These are phyloP conservation scores for Scortechinia acanthostroma DNA, from an alignment of 2,329 filamentous ascomycete genomes.

Conservation along the genomic window DNA sequence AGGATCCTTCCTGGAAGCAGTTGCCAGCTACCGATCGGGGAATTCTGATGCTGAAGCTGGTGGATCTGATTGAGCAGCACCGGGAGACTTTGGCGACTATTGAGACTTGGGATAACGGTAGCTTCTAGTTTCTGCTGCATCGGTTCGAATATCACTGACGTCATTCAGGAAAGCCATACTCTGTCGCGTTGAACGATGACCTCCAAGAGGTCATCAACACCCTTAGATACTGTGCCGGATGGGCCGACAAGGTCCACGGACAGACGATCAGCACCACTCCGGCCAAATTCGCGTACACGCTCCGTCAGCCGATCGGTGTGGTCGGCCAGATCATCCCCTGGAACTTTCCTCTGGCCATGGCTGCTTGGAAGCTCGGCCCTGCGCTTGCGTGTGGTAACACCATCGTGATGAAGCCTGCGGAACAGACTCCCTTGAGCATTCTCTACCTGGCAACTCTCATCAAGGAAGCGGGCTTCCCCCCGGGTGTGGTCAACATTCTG, in stretches of 20 bases:
- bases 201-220: conserved; percentile 69
- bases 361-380: conserved; percentile 66
- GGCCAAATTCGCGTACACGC: conserved; percentile 57
- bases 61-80: conserved; percentile 16
- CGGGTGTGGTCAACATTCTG: conserved; percentile 61
- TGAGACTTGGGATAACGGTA: conserved; percentile 15
- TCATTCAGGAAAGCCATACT: conserved; percentile 8
- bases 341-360: conserved; percentile 64
- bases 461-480: conserved; percentile 62
- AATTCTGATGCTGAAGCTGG: conserved; percentile 13
- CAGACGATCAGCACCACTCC: conserved; percentile 56
- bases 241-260: conserved; percentile 63
- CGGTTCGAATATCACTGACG: too few species aligned
- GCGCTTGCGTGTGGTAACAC: conserved; percentile 46
- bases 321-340: conserved; percentile 60
- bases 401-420: conserved; percentile 44
- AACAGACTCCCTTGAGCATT: conserved; percentile 46
- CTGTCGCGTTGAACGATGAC: conserved; percentile 34
- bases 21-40: conserved; percentile 6
- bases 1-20: background rate
- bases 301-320: conserved; percentile 60
- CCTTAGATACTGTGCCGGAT: conserved; percentile 59
- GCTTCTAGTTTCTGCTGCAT: too few species aligned
- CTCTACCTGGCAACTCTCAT: conserved; percentile 51
- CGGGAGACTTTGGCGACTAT: conserved; percentile 14